Conservation (phyloP, 2,329 filamentous ascomycete species). For the Chaetomium sp. region DNA sequence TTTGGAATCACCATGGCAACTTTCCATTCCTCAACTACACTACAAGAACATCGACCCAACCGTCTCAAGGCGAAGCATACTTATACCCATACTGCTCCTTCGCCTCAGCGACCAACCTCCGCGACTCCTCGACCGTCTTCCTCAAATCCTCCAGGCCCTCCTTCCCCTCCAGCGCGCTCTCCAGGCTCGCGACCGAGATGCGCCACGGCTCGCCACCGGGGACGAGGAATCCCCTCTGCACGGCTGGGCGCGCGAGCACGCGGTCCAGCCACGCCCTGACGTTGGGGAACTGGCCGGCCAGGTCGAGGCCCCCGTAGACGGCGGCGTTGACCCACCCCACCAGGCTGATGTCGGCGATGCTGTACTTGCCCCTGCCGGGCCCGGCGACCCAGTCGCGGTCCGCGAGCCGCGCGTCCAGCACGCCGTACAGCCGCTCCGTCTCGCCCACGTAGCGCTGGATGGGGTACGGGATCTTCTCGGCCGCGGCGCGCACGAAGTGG, state of each 20-base stretch:
- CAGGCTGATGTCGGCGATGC: conserved; percentile 71
- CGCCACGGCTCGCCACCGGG: conserved; percentile 48
- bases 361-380: conserved; percentile 56
- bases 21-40: background rate
- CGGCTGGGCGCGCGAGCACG: conserved; percentile 59
- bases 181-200: conserved; percentile 35
- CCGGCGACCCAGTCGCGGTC: conserved; percentile 58
- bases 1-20: background rate
- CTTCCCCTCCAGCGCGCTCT: conserved; percentile 40
- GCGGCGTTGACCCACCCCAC: conserved; percentile 63
- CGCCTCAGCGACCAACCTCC: conserved; percentile 42
- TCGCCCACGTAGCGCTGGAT: conserved; percentile 76
- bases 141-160: conserved; percentile 44
- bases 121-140: conserved; percentile 46
- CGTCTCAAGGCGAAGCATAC: conserved; percentile 45
- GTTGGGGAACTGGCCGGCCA: conserved; percentile 62
- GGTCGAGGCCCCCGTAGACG: conserved; percentile 57
- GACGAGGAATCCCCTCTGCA: conserved; percentile 65
- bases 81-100: conserved; percentile 54
- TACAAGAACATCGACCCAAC: background rate
- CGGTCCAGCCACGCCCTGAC: conserved; percentile 68
- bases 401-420: conserved; percentile 67
- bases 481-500: conserved; percentile 69
- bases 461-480: conserved; percentile 70
- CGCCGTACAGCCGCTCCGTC: conserved; percentile 70